Evolutionary conservation across 2,329 filamentous ascomycete species (phyloP).

Genomic region (Aspergillus chevalieri): DNA sequence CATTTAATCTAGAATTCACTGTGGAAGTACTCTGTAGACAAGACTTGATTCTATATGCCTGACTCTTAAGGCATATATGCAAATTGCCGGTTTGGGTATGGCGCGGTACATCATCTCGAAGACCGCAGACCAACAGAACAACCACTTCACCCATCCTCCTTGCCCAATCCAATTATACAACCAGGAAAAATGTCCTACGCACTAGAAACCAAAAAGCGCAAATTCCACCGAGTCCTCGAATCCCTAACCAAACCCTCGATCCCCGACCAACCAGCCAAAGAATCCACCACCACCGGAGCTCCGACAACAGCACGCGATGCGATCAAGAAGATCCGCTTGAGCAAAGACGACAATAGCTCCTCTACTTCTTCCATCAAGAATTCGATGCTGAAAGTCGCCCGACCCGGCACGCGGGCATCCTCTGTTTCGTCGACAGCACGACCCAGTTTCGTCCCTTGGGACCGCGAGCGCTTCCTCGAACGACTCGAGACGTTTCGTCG

Average conservation of each 20-base stretch:
- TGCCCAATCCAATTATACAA: not conserved
- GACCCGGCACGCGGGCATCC: conserved; percentile 23
- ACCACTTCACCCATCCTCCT: not conserved
- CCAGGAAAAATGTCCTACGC: conserved; percentile 36
- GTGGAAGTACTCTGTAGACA: too few relatives aligned
- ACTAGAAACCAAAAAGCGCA: conserved; percentile 42
- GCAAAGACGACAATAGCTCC: conserved; percentile 15
- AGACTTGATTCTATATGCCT: too few relatives aligned
- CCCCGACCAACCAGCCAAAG: conserved; percentile 14
- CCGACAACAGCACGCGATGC: conserved; percentile 22
- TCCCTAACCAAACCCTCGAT: conserved; percentile 34
- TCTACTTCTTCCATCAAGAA: conserved; percentile 18
- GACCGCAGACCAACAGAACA: not conserved
- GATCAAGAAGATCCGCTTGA: conserved; percentile 31
- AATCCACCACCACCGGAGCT: conserved; percentile 9
- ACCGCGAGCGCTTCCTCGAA: conserved; percentile 73
- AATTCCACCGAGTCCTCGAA: conserved; percentile 43
- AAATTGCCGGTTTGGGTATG: conserved; percentile 1
- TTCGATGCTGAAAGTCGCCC: conserved; percentile 20
- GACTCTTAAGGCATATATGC: not conserved
- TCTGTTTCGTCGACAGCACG: conserved; percentile 29
- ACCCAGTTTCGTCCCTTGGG: conserved; percentile 78
- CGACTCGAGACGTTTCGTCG: conserved; percentile 83
- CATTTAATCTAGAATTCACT: not conserved
- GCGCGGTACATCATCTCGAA: not conserved